A percentile compares a stretch with the other conserved stretches of the same genome.
These are phyloP conservation scores for Microglena sp. DNA, from an alignment of 139 green algal species.

Conservation along the genomic window DNA sequence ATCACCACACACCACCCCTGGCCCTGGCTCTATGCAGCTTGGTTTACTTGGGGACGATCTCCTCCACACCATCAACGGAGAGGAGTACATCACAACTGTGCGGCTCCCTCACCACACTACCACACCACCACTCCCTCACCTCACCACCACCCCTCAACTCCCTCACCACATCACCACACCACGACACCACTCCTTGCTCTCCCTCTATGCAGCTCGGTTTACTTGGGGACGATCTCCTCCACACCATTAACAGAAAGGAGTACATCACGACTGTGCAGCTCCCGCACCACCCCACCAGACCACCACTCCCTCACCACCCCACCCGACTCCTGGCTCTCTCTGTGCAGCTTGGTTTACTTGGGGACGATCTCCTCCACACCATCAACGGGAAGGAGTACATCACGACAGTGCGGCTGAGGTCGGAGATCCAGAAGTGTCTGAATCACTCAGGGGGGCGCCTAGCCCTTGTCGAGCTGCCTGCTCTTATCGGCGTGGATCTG, in stretches of 20 bases:
- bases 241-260: conserved; percentile 76
- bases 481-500: conserved; percentile 70
- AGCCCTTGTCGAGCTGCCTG: conserved; percentile 70
- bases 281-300: too few species aligned
- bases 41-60: conserved; percentile 66
- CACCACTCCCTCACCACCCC: too few species aligned
- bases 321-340: too few species aligned
- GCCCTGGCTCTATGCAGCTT: too few species aligned
- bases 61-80: conserved; percentile 75
- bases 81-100: conserved; percentile 73
- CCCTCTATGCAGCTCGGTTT: too few species aligned
- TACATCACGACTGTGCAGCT: too few species aligned
- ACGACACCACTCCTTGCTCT: too few species aligned
- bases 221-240: conserved; percentile 67
- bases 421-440: conserved; percentile 41
- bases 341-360: conserved; percentile 54
- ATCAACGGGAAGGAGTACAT: conserved; percentile 81
- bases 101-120: too few species aligned
- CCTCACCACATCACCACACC: too few species aligned
- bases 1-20: too few species aligned
- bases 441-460: conserved; percentile 54
- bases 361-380: conserved; percentile 72
- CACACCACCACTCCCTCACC: too few species aligned
- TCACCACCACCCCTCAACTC: too few species aligned
- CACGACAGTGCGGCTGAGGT: conserved; percentile 49